These are phyloP conservation scores for Castanospermum australe DNA, from an alignment of 306 rosid species.

Conservation along the genomic window DNA sequence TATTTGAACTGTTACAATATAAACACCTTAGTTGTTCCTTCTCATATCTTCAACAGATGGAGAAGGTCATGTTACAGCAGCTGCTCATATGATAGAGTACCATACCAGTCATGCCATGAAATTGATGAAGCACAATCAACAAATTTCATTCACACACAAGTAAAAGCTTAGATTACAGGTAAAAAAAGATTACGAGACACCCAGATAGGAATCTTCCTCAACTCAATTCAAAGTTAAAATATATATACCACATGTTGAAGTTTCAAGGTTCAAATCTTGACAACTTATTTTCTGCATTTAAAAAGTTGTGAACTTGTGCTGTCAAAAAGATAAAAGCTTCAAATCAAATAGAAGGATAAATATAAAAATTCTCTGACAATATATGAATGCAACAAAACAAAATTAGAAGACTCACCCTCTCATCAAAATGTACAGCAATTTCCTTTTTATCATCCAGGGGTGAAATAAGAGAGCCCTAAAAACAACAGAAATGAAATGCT, in stretches of 20 bases:
- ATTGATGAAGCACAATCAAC: background rate
- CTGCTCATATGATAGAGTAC: background rate
- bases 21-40: no score
- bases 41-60: background rate
- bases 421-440: conserved; percentile 63
- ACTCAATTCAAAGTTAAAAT: background rate
- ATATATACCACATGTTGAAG: background rate
- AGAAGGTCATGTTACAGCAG: background rate
- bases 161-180: background rate
- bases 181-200: background rate
- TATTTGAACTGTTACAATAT: no score
- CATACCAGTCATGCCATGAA: background rate
- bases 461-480: conserved; percentile 38
- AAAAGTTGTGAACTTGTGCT: background rate
- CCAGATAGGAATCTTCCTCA: background rate
- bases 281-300: background rate
- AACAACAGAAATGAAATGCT: conserved; percentile 26
- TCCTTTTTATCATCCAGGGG: conserved; percentile 70
- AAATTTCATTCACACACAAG: background rate
- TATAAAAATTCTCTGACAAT: background rate
- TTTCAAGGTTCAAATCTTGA: background rate
- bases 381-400: conserved; percentile 1
- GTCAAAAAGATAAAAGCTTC: background rate
- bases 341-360: conserved; percentile 4
- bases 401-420: conserved; percentile 66